These are phyloP conservation scores for Xerocomus brunneocitrinus DNA, from an alignment of 768 basidiomycete species.

Conservation along the genomic window DNA sequence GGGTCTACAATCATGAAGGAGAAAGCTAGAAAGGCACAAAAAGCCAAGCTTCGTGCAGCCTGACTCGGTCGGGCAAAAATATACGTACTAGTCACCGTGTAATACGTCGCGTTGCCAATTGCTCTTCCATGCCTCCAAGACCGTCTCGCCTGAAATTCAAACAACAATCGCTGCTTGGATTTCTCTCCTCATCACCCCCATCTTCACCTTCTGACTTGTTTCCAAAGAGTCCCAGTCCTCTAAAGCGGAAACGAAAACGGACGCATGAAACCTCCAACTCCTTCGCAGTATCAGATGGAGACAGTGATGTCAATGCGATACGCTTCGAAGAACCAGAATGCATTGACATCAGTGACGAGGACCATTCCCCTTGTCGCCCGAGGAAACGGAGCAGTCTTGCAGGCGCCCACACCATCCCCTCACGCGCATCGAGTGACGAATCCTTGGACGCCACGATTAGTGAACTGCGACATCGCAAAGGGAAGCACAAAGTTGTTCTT, in stretches of 20 bases:
- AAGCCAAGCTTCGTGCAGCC: slow-evolving; percentile 57
- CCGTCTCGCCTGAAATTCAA: slow-evolving; percentile 28
- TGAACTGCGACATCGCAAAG: slow-evolving; percentile 18
- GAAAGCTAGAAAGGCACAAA: slow-evolving; percentile 61
- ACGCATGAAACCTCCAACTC: slow-evolving; percentile 9
- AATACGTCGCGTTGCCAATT: neutral
- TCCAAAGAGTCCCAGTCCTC: slow-evolving; percentile 1
- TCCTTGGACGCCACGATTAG: slow-evolving; percentile 17
- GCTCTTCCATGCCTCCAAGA: slow-evolving; percentile 1
- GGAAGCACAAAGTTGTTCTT: slow-evolving; percentile 17
- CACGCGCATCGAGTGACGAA: slow-evolving; percentile 17
- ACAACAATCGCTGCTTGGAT: slow-evolving; percentile 43
- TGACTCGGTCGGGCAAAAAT: slow-evolving; percentile 30
- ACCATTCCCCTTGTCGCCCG: slow-evolving; percentile 24
- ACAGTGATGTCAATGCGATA: slow-evolving; percentile 49
- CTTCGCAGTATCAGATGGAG: slow-evolving; percentile 24
- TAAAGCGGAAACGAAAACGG: slow-evolving; percentile 19
- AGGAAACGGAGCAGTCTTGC: slow-evolving; percentile 14
- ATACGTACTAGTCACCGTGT: slow-evolving; percentile 1
- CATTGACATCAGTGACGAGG: slow-evolving; percentile 21
- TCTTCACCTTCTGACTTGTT: slow-evolving; percentile 11
- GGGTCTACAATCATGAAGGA: slow-evolving; percentile 72
- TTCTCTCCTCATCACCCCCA: slow-evolving; percentile 29
- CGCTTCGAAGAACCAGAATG: slow-evolving; percentile 44
- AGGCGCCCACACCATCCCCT: slow-evolving; percentile 14